A percentile compares a stretch with the other conserved stretches of the same genome.
Conservation (phyloP, 257 asterid genomes). For the Mentha longifolia region DNA sequence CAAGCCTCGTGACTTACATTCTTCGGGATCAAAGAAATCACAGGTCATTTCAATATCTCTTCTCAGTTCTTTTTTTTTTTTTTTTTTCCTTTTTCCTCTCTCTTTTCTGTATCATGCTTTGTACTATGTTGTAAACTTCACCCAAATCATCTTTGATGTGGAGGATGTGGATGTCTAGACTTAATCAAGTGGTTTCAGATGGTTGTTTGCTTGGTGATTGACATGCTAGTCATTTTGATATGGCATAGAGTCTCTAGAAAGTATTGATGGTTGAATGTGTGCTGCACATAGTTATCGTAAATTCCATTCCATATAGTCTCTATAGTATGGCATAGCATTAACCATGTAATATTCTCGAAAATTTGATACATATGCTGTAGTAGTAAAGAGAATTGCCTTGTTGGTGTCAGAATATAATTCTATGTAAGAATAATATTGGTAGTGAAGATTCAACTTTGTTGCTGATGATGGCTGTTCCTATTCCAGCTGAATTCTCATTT, state of each 20-base stretch:
- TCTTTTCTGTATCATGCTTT: background rate
- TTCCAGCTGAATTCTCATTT: constrained; percentile 55
- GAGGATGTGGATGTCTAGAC: constrained; percentile 12
- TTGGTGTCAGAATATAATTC: background rate
- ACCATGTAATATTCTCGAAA: constrained; percentile 18
- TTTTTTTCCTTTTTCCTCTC: background rate
- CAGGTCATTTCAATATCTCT: constrained; percentile 36
- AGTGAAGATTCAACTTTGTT: constrained; percentile 10
- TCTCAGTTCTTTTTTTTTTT: background rate
- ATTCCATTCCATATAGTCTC: background rate
- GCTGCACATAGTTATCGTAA: background rate
- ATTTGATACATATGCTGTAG: background rate
- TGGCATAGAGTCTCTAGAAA: constrained; percentile 14
- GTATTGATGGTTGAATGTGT: constrained; percentile 4
- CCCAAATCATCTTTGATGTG: background rate
- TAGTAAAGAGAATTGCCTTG: background rate
- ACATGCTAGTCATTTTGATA: constrained; percentile 19
- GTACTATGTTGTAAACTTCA: background rate
- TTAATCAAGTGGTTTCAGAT: constrained; percentile 2
- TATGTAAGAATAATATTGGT: background rate
- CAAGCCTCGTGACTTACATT: constrained; percentile 41
- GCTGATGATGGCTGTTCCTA: constrained; percentile 38
- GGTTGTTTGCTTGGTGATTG: background rate
- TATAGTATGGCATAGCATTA: constrained; percentile 6
- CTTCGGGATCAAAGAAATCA: constrained; percentile 47